phyloP scores from a whole-genome alignment of 2,329 filamentous ascomycete genomes.

The Sodiomyces alkalinus region DNA sequence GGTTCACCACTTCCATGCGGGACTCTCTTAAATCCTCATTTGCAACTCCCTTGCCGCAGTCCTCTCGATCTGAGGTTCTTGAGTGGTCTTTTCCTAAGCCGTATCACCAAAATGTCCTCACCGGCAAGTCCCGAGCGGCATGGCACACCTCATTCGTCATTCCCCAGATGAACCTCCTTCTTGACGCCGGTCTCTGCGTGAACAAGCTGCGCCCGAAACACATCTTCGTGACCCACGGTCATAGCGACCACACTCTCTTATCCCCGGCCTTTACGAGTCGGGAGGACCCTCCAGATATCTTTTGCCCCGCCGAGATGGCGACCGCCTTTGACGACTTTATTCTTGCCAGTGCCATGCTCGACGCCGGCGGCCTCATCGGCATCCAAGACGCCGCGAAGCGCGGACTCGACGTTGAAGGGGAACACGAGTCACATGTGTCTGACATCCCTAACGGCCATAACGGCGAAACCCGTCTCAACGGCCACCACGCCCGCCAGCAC shows the following conservation, averaged over 20 bases:
- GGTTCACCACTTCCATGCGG: too few species aligned
- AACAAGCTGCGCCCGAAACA: slow-evolving; percentile 30
- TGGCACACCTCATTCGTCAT: slow-evolving; percentile 37
- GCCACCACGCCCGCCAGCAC: slow-evolving; percentile 8
- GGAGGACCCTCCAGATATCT: slow-evolving; percentile 29
- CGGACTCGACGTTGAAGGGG: slow-evolving; percentile 5
- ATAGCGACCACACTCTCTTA: slow-evolving; percentile 29
- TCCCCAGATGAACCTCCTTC: slow-evolving; percentile 31
- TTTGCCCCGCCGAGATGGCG: slow-evolving; percentile 25
- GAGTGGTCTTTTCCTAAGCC: slow-evolving; percentile 30
- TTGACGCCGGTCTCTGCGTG: slow-evolving; percentile 30
- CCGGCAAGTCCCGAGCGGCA: slow-evolving; percentile 30
- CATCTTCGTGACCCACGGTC: slow-evolving; percentile 33
- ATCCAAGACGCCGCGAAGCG: slow-evolving; percentile 12
- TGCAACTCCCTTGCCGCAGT: slow-evolving; percentile 27
- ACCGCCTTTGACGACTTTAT: slow-evolving; percentile 23
- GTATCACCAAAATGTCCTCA: slow-evolving; percentile 24
- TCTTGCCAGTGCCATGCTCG: slow-evolving; percentile 24
- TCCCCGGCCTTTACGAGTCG: slow-evolving; percentile 26
- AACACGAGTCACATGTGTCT: too few species aligned
- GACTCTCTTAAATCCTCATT: too few species aligned
- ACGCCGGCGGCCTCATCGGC: slow-evolving; percentile 20
- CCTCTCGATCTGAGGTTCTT: slow-evolving; percentile 25
- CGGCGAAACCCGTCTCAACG: too few species aligned
- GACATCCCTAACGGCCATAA: too few species aligned